Conservation (phyloP, 148 eudicot species). For the Persicaria maculosa region DNA sequence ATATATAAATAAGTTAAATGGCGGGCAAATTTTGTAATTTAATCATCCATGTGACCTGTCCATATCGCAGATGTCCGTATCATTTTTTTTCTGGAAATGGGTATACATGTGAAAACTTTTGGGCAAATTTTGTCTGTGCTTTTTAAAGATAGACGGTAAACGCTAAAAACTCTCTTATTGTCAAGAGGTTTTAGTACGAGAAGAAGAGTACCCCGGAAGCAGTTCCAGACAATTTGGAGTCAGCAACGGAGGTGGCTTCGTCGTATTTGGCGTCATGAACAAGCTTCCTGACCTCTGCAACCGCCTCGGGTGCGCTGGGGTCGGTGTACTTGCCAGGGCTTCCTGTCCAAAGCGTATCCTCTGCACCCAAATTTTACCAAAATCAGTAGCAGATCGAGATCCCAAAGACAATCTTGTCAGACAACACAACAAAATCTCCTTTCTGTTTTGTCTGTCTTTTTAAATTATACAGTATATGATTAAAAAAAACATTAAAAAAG, state of each 20-base stretch:
- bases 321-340: constrained; percentile 59
- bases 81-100: too few species aligned
- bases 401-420: neutral
- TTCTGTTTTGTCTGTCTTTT: neutral
- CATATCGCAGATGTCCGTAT: neutral
- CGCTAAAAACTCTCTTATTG: neutral
- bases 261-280: constrained; percentile 56
- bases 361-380: constrained; percentile 22
- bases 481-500: neutral
- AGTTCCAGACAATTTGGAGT: constrained; percentile 37
- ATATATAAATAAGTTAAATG: too few species aligned
- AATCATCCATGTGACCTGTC: neutral
- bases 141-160: too few species aligned
- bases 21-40: too few species aligned
- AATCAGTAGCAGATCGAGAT: neutral
- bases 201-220: constrained; percentile 42
- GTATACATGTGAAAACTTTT: too few species aligned
- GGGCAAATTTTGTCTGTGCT: too few species aligned
- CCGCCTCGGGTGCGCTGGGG: constrained; percentile 37
- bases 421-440: neutral
- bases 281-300: constrained; percentile 55
- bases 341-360: constrained; percentile 92
- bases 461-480: neutral
- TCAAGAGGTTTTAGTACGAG: neutral
- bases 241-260: constrained; percentile 52